Conservation (phyloP, 208 protist species). For the Acanthamoeba lenticulata region DNA sequence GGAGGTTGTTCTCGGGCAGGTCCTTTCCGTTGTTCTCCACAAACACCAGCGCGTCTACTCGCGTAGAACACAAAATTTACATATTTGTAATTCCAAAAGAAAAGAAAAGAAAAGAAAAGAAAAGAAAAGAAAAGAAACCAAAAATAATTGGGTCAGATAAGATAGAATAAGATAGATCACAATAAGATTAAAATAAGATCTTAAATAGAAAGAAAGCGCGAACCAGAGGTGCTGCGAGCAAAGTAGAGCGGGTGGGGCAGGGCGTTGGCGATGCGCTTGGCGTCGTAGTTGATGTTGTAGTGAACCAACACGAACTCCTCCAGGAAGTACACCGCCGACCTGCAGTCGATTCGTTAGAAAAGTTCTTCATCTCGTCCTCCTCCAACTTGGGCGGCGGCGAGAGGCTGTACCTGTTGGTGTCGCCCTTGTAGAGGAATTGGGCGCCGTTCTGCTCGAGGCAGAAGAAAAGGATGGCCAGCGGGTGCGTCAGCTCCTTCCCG, state of each 20-base stretch:
- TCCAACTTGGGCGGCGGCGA: neutral
- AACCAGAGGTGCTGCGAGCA: conserved; percentile 1
- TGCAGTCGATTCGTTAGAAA: neutral
- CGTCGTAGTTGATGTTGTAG: conserved; percentile 34
- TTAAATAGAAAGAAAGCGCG: neutral
- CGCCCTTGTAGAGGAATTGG: conserved; percentile 4
- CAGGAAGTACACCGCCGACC: neutral
- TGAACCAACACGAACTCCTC: conserved; percentile 9
- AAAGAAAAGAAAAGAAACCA: neutral
- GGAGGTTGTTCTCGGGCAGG: neutral
- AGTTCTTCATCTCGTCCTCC: no score
- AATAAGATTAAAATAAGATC: no score
- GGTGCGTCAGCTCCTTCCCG: neutral
- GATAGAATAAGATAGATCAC: no score
- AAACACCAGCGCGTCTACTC: neutral
- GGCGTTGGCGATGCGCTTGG: conserved; percentile 6
- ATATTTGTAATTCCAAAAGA: neutral
- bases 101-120: neutral
- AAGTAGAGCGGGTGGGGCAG: conserved; percentile 13
- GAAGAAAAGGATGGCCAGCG: conserved; percentile 17
- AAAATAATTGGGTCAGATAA: no score
- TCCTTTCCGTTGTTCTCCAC: conserved; percentile 10
- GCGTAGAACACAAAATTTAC: no score
- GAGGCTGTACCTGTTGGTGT: neutral
- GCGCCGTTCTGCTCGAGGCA: conserved; percentile 27